phyloP scores from a whole-genome alignment of 2,329 filamentous ascomycete genomes.

The Diaporthe vexans region DNA sequence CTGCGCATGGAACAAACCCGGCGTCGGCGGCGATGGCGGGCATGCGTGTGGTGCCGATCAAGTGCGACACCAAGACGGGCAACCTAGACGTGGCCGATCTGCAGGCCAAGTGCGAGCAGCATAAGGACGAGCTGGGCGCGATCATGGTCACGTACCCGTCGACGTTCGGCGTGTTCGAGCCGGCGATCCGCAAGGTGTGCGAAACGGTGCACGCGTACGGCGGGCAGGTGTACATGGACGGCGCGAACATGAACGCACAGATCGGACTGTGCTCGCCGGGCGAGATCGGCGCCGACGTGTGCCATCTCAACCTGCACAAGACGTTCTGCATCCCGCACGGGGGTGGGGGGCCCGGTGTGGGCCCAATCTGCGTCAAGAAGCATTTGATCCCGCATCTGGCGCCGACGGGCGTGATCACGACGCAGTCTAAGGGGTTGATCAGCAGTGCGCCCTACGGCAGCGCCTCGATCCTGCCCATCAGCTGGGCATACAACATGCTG shows the following conservation, averaged over 20 bases:
- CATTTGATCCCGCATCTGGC: conserved; percentile 85
- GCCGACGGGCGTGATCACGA: conserved; percentile 54
- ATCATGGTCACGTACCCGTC: conserved; percentile 98
- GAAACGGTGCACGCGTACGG: conserved; percentile 88
- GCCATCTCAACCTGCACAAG: conserved; percentile 98
- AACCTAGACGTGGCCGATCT: conserved; percentile 92
- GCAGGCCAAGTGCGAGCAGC: conserved; percentile 88
- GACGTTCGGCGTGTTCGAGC: conserved; percentile 96
- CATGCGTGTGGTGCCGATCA: conserved; percentile 93
- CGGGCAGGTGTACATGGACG: conserved; percentile 98
- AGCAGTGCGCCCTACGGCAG: conserved; percentile 89
- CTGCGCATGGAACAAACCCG: conserved; percentile 95
- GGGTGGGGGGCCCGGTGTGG: conserved; percentile 92
- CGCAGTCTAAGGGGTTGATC: conserved; percentile 71
- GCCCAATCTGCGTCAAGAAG: conserved; percentile 90
- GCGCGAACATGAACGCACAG: conserved; percentile 98
- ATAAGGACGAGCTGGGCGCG: conserved; percentile 86
- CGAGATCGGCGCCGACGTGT: conserved; percentile 95
- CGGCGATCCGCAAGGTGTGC: conserved; percentile 87
- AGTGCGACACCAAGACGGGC: conserved; percentile 88
- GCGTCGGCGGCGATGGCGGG: conserved; percentile 96
- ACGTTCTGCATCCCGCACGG: conserved; percentile 99
- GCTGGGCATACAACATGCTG: conserved; percentile 94
- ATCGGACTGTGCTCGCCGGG: conserved; percentile 95
- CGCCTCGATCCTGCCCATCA: conserved; percentile 93